Evolutionary conservation across 805 yeast species (phyloP).

Genomic region (Saturnispora dispora): DNA sequence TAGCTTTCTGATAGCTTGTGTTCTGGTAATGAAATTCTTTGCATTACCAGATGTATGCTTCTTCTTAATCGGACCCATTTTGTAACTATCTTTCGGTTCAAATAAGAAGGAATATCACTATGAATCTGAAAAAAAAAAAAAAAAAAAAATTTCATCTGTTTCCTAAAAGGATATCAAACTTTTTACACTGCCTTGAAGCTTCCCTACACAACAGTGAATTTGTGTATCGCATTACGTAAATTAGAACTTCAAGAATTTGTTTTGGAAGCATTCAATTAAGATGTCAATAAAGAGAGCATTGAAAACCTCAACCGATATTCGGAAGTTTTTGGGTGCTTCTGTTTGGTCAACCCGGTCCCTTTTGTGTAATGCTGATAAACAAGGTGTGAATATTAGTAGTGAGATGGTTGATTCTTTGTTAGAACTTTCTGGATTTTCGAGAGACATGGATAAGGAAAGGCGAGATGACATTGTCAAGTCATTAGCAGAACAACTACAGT

Average conservation of each 20-base stretch:
- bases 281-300: constrained; percentile 9
- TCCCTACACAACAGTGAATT: not conserved
- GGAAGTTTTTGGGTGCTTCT: constrained; percentile 13
- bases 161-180: not conserved
- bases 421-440: constrained; percentile 41
- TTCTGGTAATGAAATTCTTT: constrained; percentile 83
- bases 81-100: not conserved
- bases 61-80: constrained; percentile 65
- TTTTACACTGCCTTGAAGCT: constrained; percentile 9
- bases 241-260: not conserved
- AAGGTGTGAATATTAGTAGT: constrained; percentile 10
- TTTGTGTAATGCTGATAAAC: not conserved
- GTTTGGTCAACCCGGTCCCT: constrained; percentile 23
- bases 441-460: constrained; percentile 21
- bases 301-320: constrained; percentile 11
- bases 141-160: not conserved
- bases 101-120: not conserved
- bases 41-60: constrained; percentile 84
- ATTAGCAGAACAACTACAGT: constrained; percentile 40
- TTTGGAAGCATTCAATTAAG: constrained; percentile 5
- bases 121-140: not conserved
- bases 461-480: constrained; percentile 24
- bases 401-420: constrained; percentile 28
- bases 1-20: constrained; percentile 85
- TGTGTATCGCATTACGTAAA: not conserved